Evolutionary conservation across 108 stramenopile species (phyloP).

Genomic region (Stephanodiscus triporus): DNA sequence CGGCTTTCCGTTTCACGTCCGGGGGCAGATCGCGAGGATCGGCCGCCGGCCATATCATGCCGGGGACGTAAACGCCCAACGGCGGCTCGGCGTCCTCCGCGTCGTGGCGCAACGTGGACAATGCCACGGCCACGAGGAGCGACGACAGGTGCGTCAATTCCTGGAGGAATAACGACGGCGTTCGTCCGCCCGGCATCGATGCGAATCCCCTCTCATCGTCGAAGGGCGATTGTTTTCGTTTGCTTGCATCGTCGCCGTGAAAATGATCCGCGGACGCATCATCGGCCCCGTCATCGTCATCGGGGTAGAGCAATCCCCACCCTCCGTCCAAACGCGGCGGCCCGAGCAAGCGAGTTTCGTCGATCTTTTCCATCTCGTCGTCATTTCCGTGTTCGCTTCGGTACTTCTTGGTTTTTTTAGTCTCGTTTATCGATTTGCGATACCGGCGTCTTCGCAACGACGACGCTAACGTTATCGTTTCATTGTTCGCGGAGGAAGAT

Average conservation of each 20-base stretch:
- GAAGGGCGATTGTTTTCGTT: not conserved
- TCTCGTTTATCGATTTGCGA: slow-evolving; percentile 40
- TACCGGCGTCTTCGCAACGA: slow-evolving; percentile 17
- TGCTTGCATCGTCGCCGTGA: slow-evolving; percentile 7
- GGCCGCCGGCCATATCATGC: slow-evolving; percentile 63
- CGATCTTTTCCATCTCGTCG: not conserved
- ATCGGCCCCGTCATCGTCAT: slow-evolving; percentile 10
- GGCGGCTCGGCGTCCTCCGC: slow-evolving; percentile 69
- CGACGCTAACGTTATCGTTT: not conserved
- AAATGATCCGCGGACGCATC: not conserved
- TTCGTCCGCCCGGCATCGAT: slow-evolving; percentile 57
- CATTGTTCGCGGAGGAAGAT: not conserved
- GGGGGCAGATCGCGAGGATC: slow-evolving; percentile 66
- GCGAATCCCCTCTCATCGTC: slow-evolving; percentile 57
- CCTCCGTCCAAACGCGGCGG: slow-evolving; percentile 65
- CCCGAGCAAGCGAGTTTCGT: slow-evolving; percentile 47
- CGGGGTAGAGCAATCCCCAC: slow-evolving; percentile 53
- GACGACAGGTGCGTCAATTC: slow-evolving; percentile 78
- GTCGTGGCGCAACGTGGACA: slow-evolving; percentile 78
- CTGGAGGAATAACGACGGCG: slow-evolving; percentile 76
- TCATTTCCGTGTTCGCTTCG: not conserved
- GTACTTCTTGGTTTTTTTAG: slow-evolving; percentile 8
- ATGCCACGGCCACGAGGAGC: slow-evolving; percentile 64
- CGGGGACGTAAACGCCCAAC: slow-evolving; percentile 56
- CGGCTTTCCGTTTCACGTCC: slow-evolving; percentile 23